Percentiles rank a stretch among this genome's conserved stretches.
phyloP scores from a whole-genome alignment of 2,329 filamentous ascomycete genomes.

The Trichoderma endophyticum region DNA sequence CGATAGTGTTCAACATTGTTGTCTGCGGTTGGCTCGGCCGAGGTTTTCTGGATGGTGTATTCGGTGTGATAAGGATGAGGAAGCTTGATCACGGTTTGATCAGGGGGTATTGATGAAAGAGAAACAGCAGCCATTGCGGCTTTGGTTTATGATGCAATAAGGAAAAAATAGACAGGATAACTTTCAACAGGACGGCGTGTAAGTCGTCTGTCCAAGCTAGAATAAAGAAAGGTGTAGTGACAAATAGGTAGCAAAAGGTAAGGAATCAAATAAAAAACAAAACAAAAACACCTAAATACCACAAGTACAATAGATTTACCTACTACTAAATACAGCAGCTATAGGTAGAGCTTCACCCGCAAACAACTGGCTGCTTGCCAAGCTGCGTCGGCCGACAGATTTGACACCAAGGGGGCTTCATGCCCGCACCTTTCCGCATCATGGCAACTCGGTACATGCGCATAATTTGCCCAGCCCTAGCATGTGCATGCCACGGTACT shows the following conservation, averaged over 20 bases:
- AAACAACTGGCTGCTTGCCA: background rate
- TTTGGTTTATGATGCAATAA: background rate
- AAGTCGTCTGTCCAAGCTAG: background rate
- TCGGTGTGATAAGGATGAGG: constrained; percentile 49
- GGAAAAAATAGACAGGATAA: background rate
- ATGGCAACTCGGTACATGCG: background rate
- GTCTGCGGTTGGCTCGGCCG: background rate
- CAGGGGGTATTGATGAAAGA: constrained; percentile 29
- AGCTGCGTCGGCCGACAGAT: background rate
- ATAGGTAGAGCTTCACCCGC: background rate
- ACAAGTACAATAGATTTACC: background rate
- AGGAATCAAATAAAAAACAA: background rate
- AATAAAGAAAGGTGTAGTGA: background rate
- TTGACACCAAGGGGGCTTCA: background rate
- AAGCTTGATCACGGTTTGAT: constrained; percentile 45
- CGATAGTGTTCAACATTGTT: constrained; percentile 30
- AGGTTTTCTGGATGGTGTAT: constrained; percentile 39
- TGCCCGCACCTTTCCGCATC: background rate
- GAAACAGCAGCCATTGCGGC: constrained; percentile 26
- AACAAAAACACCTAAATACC: background rate
- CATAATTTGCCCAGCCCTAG: background rate
- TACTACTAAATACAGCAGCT: background rate
- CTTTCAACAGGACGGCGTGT: background rate
- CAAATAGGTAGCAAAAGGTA: background rate
- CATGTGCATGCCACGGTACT: background rate